Base-by-base conservation (phyloP, 2,329 filamentous ascomycete genomes). In the Pestalotiopsis sp. region DNA sequence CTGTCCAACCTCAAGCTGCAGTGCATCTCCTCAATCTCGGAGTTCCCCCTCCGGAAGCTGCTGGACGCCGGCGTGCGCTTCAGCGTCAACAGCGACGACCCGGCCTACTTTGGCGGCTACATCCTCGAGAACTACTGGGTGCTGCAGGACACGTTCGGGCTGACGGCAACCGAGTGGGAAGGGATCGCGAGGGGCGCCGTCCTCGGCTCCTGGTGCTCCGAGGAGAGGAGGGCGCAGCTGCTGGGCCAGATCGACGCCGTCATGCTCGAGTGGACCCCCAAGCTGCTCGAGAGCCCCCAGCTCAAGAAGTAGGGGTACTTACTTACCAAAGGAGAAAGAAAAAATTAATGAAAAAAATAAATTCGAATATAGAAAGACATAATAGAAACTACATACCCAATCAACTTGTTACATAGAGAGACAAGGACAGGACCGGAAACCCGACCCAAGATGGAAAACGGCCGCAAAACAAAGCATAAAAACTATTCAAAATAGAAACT, bases 71-170 rank as follows among this genome's bases (percentile, higher is more conserved):
- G 89, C 0, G 88, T 93, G 52, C 84, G 81, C 69, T 93, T 93
- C 77, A 91, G 88, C 67, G 87, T 94, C 76, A 93, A 93, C 78
- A 91, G 88, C 71, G 91, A 93, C 74, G 90, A 93, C 75, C 91
- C 91, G 68, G 90, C 89, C 11, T 93, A 93, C 75, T 94, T 94
- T 80, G 91, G 91, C 3, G 90, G 88, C 0, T 94, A 93, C 77
- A 87, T 94, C 65, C 80, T 92, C 64, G 90, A 92, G 73, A 94
- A 94, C 72, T 94, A 91, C 79, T 91, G 88, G 73, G 90, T 89
- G 1, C 90, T 94, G 38, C 91, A 94, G 77, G 89, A 93, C 56
- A 88, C 89, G 0, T 93, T 93, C 76, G 75, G 80, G 3, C 77
- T 94, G 71, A 84, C 78, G 24, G 78, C 89, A 3, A 78, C 80